Percentiles rank a stretch among this genome's conserved stretches.
Evolutionary conservation across 306 rosid genomes (phyloP).

Genomic region (cucumber (Cucumis sativus)): Cucumber_9930_V3 NC_026660.2:27511001-27511500

Average conservation of each 20-base stretch:
- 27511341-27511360: neutral
- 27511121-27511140: neutral
- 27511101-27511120: neutral
- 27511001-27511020: neutral
- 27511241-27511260: neutral
- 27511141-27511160: neutral
- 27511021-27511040: neutral
- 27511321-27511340: neutral
- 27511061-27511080: neutral
- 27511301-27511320: neutral
- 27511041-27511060: neutral
- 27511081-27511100: neutral
- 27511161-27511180: constrained; percentile 9
- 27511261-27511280: constrained; percentile 3
- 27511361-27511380: constrained; percentile 6
- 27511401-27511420: neutral
- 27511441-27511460: neutral
- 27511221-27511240: constrained; percentile 4
- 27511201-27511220: neutral
- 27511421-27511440: neutral
- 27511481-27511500: neutral
- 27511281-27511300: constrained; percentile 7
- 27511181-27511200: neutral
- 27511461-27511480: neutral
- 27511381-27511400: neutral